phyloP scores from a whole-genome alignment of 306 rosid species.

The Vigna angularis region DNA sequence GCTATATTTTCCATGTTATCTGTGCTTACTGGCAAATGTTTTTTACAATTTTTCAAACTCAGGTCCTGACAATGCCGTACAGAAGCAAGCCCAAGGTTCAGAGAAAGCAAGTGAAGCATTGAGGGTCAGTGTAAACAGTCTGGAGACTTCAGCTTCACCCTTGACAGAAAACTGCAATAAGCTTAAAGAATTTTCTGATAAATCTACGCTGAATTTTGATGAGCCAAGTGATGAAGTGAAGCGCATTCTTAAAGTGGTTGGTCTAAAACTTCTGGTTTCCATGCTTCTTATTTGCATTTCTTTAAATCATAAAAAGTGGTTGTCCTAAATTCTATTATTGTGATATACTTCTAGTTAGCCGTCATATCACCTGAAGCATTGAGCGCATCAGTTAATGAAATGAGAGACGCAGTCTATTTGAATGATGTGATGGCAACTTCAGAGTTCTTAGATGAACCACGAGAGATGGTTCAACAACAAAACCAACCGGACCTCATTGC shows the following conservation, averaged over 20 bases:
- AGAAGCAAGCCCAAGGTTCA: background rate
- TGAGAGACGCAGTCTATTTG: constrained; percentile 25
- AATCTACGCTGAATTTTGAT: constrained; percentile 20
- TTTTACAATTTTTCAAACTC: constrained; percentile 14
- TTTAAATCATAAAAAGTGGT: background rate
- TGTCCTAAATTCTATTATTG: constrained; percentile 4
- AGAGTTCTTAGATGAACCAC: background rate
- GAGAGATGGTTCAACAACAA: constrained; percentile 22
- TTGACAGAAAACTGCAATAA: constrained; percentile 9
- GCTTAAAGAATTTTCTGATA: constrained; percentile 30
- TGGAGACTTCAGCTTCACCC: constrained; percentile 38
- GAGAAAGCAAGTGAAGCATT: constrained; percentile 16
- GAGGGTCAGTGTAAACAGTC: constrained; percentile 10
- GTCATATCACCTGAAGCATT: constrained; percentile 39
- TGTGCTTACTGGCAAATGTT: constrained; percentile 27
- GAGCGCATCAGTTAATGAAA: constrained; percentile 27
- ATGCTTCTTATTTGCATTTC: constrained; percentile 13
- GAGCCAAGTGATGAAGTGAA: constrained; percentile 43
- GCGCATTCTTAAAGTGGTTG: constrained; percentile 44
- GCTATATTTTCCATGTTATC: constrained; percentile 21
- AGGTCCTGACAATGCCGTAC: constrained; percentile 26
- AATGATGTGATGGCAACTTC: constrained; percentile 19
- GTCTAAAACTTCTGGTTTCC: constrained; percentile 31
- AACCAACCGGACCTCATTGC: background rate
- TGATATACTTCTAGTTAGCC: constrained; percentile 44